phyloP scores from a whole-genome alignment of 441 rosid genomes.

The Corymbia citriodora region DNA sequence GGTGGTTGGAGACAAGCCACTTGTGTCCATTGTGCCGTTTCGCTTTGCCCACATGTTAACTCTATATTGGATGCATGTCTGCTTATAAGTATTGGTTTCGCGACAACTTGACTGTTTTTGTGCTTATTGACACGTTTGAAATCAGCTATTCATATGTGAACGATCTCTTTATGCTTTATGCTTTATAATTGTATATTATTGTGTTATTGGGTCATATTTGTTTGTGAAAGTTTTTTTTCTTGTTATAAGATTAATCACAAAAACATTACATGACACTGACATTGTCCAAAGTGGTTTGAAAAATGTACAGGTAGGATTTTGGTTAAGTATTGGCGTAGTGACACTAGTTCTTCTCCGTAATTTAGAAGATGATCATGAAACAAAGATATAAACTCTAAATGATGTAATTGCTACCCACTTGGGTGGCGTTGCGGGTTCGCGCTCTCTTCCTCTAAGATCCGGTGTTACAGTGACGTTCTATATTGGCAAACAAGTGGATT shows the following conservation, averaged over 20 bases:
- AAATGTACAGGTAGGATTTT: background rate
- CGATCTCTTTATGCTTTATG: background rate
- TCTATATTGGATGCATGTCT: background rate
- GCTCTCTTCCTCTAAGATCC: background rate
- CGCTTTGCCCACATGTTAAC: background rate
- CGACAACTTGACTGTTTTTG: background rate
- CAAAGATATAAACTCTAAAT: background rate
- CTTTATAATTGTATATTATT: background rate
- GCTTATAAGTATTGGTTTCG: fast-evolving
- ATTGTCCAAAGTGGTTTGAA: background rate
- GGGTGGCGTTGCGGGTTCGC: too few species aligned
- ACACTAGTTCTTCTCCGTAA: background rate
- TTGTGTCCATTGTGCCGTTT: background rate
- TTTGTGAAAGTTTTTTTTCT: background rate
- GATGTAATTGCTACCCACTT: background rate
- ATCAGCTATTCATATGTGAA: background rate
- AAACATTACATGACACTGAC: background rate
- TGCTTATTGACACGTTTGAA: background rate
- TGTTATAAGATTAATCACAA: too few species aligned
- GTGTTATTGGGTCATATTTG: background rate
- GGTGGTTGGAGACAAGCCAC: background rate
- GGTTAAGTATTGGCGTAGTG: background rate
- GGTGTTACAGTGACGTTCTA: background rate
- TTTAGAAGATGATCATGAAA: background rate
- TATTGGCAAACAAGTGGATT: background rate